Evolutionary conservation across 768 basidiomycete species (phyloP).

Genomic region (Paxillus ammoniavirescens): DNA sequence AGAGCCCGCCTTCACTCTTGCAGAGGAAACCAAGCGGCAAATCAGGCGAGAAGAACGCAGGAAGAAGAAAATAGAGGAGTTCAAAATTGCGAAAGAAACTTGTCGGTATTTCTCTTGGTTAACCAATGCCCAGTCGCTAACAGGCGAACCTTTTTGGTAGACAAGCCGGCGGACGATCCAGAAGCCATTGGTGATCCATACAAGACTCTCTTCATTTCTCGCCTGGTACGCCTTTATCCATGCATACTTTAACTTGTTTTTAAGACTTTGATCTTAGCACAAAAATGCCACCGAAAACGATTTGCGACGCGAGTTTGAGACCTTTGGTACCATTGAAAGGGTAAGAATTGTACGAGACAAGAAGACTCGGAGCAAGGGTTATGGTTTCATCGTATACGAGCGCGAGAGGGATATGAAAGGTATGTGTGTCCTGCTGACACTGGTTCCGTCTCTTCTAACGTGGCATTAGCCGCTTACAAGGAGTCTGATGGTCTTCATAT

Average conservation of each 20-base stretch:
- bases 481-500: conserved; percentile 97
- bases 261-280: conserved; percentile 52
- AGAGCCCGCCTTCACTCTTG: conserved; percentile 75
- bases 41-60: conserved; percentile 76
- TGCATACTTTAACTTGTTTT: conserved; percentile 1
- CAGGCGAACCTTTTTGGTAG: conserved; percentile 40
- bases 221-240: conserved; percentile 55
- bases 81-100: conserved; percentile 77
- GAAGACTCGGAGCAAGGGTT: conserved; percentile 83
- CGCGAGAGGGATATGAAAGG: conserved; percentile 99
- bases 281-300: conserved; percentile 91
- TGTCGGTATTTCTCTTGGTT: conserved; percentile 54
- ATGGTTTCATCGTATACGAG: conserved; percentile 97
- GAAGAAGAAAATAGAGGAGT: conserved; percentile 72
- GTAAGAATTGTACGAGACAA: conserved; percentile 92
- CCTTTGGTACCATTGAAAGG: conserved; percentile 91
- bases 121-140: conserved; percentile 2
- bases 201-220: conserved; percentile 95
- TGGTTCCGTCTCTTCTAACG: conserved; percentile 18
- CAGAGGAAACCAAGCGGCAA: conserved; percentile 80
- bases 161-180: conserved; percentile 89
- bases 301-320: conserved; percentile 92
- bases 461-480: conserved; percentile 82
- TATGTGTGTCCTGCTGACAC: conserved; percentile 29
- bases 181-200: conserved; percentile 96